A percentile compares a stretch with the other conserved stretches of the same genome.
These are phyloP conservation scores for Coemansia guatemalensis DNA, from an alignment of 192 early-diverging fungal species.

Conservation along the genomic window DNA sequence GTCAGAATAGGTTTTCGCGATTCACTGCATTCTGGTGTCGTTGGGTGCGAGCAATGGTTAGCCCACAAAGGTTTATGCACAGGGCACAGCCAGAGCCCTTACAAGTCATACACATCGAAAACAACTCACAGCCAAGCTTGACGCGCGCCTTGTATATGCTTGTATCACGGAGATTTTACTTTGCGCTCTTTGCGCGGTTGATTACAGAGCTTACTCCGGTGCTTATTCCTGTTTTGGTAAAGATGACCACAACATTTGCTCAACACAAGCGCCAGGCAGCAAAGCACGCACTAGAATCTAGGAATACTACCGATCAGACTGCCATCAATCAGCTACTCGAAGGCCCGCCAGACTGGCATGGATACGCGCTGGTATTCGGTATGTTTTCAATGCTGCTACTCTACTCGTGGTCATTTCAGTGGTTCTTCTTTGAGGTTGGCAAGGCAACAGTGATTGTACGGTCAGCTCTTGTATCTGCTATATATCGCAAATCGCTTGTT, in stretches of 20 bases:
- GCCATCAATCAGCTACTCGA: neutral
- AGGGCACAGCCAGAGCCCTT: too few relatives aligned
- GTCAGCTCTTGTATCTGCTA: slow-evolving; percentile 54
- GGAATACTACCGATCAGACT: neutral
- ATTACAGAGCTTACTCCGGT: slow-evolving; percentile 43
- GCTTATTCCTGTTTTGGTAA: slow-evolving; percentile 43
- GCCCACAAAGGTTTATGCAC: too few relatives aligned
- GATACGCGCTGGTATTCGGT: slow-evolving; percentile 39
- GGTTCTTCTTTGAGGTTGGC: slow-evolving; percentile 48
- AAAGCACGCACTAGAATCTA: slow-evolving; percentile 10
- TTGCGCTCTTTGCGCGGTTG: slow-evolving; percentile 33
- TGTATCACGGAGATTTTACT: slow-evolving; percentile 19
- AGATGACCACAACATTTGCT: slow-evolving; percentile 36
- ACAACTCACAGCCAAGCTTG: slow-evolving; percentile 1
- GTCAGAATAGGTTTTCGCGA: too few relatives aligned
- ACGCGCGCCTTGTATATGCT: slow-evolving; percentile 21
- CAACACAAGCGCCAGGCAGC: slow-evolving; percentile 38
- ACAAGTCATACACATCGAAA: neutral
- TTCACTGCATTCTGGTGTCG: too few relatives aligned
- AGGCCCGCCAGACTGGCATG: slow-evolving; percentile 48
- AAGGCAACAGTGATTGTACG: slow-evolving; percentile 39
- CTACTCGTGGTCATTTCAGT: slow-evolving; percentile 54
- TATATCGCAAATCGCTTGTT: slow-evolving; percentile 61
- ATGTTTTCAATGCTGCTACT: slow-evolving; percentile 51
- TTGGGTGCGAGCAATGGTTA: too few relatives aligned